Conservation (phyloP, 495 filamentous ascomycete species). For the Aspergillus bridgeri region DNA sequence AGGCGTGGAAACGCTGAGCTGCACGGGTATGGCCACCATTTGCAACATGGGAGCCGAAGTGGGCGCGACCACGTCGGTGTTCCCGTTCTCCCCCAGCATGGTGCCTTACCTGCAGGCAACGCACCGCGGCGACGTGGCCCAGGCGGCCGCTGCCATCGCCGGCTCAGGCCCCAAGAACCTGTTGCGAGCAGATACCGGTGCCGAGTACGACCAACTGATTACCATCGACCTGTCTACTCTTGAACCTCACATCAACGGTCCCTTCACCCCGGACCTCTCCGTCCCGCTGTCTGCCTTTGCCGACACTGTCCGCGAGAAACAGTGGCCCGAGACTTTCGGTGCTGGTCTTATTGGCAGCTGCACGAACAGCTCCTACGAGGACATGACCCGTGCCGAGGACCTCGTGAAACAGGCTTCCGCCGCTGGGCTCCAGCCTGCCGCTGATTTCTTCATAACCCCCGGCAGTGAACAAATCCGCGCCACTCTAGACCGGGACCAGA, state of each 20-base stretch:
- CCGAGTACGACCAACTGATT: constrained; percentile 84
- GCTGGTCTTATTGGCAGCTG: constrained; percentile 95
- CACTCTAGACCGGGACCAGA: constrained; percentile 82
- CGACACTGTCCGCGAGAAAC: constrained; percentile 72
- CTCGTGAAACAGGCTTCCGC: constrained; percentile 85
- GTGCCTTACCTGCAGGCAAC: constrained; percentile 79
- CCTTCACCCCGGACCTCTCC: constrained; percentile 92
- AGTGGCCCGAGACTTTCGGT: constrained; percentile 87
- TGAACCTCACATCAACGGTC: constrained; percentile 96
- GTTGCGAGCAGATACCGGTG: constrained; percentile 71
- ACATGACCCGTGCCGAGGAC: constrained; percentile 92
- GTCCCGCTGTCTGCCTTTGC: constrained; percentile 87
- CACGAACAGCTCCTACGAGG: constrained; percentile 97
- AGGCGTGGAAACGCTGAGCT: constrained; percentile 83
- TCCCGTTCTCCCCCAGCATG: constrained; percentile 73
- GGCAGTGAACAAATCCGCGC: constrained; percentile 96
- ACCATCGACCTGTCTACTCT: constrained; percentile 88
- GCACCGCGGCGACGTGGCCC: constrained; percentile 68
- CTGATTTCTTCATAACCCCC: constrained; percentile 92
- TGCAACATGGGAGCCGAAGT: constrained; percentile 95
- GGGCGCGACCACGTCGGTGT: constrained; percentile 93
- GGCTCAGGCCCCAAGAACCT: constrained; percentile 20
- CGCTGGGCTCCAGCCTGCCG: constrained; percentile 82
- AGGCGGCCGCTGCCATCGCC: constrained; percentile 49
- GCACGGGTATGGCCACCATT: constrained; percentile 88